These are phyloP conservation scores for Annulohypoxylon moriforme DNA, from an alignment of 495 filamentous ascomycete genomes.

Conservation along the genomic window DNA sequence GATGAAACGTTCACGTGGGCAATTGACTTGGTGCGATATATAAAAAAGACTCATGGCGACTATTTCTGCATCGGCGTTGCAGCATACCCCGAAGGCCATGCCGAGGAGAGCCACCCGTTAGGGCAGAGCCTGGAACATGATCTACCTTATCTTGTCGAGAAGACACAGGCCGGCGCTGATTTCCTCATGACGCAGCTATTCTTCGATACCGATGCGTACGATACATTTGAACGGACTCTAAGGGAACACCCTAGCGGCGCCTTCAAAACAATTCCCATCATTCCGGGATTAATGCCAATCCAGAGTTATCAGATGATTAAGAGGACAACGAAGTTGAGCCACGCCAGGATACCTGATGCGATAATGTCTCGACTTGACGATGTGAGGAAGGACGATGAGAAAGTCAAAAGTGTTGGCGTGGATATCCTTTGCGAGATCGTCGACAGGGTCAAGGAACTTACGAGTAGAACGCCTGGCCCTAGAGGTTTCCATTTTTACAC, in stretches of 20 bases:
- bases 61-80: conserved; percentile 98
- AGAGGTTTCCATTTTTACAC: conserved; percentile 98
- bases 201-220: conserved; percentile 87
- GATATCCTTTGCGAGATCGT: conserved; percentile 79
- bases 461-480: conserved; percentile 62
- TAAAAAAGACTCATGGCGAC: conserved; percentile 83
- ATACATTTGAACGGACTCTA: conserved; percentile 79
- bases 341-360: conserved; percentile 78
- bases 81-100: conserved; percentile 93
- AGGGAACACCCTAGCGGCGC: conserved; percentile 84
- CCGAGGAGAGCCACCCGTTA: conserved; percentile 84
- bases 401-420: conserved; percentile 80
- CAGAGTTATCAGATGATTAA: conserved; percentile 97
- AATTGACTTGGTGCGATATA: conserved; percentile 90
- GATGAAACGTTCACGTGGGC: conserved; percentile 90
- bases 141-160: conserved; percentile 90
- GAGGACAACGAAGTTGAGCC: conserved; percentile 93
- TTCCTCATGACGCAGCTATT: conserved; percentile 99
- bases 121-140: conserved; percentile 83
- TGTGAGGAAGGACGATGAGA: conserved; percentile 89
- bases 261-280: conserved; percentile 89
- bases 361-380: conserved; percentile 79
- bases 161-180: conserved; percentile 90
- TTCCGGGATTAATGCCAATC: conserved; percentile 96
- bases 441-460: conserved; percentile 72